These are phyloP conservation scores for Kwoniella sp. DNA, from an alignment of 768 basidiomycete species.

Conservation along the genomic window DNA sequence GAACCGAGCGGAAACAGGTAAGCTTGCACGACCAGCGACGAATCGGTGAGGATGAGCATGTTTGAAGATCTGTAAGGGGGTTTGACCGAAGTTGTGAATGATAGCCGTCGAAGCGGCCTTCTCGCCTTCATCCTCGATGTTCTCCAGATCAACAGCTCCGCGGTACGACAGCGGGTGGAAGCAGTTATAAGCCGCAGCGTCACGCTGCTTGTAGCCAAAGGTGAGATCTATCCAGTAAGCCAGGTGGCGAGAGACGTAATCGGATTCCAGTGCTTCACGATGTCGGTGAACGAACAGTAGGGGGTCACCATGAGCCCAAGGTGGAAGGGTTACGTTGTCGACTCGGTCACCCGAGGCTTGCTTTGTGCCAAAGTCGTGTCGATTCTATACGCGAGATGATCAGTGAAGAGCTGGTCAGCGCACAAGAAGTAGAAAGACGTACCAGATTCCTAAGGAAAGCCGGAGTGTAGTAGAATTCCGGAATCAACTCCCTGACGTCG, in stretches of 20 bases:
- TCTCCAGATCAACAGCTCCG: conserved; percentile 82
- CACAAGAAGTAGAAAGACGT: conserved; percentile 1
- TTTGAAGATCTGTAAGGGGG: conserved; percentile 77
- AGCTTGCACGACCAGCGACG: conserved; percentile 61
- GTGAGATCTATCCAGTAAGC: conserved; percentile 90
- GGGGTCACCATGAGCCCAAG: conserved; percentile 82
- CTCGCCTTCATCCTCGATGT: conserved; percentile 78
- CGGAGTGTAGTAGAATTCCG: conserved; percentile 54
- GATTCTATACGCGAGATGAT: conserved; percentile 25
- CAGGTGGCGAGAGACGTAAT: conserved; percentile 75
- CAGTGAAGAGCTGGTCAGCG: neutral
- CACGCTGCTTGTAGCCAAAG: conserved; percentile 62
- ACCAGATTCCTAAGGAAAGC: conserved; percentile 75
- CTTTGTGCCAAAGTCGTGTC: conserved; percentile 49
- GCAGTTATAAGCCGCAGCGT: conserved; percentile 69
- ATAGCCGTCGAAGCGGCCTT: conserved; percentile 89
- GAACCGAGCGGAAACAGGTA: conserved; percentile 66
- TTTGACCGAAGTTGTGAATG: conserved; percentile 94
- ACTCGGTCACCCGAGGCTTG: conserved; percentile 55
- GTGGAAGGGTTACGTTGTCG: conserved; percentile 80
- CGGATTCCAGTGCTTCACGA: conserved; percentile 78
- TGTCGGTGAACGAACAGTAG: conserved; percentile 75
- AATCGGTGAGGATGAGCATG: conserved; percentile 70
- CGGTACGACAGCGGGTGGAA: conserved; percentile 94
- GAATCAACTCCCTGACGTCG: conserved; percentile 88